Conservation (phyloP, 352 stramenopile genomes). For the Phytophthora hybrid region DNA sequence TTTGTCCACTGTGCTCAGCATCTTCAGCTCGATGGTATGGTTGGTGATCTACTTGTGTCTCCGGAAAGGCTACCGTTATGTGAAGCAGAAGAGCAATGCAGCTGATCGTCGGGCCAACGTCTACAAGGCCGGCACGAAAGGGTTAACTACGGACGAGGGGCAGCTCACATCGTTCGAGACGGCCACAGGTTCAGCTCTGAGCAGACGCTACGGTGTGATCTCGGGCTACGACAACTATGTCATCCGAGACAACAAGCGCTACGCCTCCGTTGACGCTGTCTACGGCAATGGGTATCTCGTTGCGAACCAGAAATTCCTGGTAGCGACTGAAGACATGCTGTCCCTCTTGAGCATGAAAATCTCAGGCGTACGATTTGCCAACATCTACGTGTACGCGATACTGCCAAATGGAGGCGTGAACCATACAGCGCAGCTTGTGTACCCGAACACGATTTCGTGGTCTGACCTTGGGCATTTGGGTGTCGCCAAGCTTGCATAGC, state of each 20-base stretch:
- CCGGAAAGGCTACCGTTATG: slow-evolving; percentile 32
- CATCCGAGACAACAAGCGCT: slow-evolving; percentile 39
- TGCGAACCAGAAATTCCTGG: slow-evolving; percentile 44
- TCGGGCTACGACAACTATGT: slow-evolving; percentile 54
- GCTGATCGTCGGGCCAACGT: background rate
- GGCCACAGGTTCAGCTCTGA: slow-evolving; percentile 23
- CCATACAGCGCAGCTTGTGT: background rate
- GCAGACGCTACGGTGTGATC: slow-evolving; percentile 41
- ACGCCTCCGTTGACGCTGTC: slow-evolving; percentile 46
- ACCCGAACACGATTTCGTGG: background rate
- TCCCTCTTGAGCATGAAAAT: slow-evolving; percentile 46
- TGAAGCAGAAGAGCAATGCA: background rate
- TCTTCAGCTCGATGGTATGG: slow-evolving; percentile 26
- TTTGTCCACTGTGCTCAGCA: slow-evolving; percentile 24
- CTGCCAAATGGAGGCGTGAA: background rate
- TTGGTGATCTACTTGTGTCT: slow-evolving; percentile 36
- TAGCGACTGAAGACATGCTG: slow-evolving; percentile 42
- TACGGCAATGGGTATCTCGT: slow-evolving; percentile 48
- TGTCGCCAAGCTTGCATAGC: too few species aligned
- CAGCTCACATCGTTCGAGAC: slow-evolving; percentile 34
- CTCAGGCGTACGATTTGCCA: slow-evolving; percentile 26
- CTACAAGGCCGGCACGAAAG: background rate
- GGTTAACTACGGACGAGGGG: background rate
- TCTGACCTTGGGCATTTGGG: background rate
- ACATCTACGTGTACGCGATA: slow-evolving; percentile 39